Percentiles rank a stretch among this genome's conserved stretches.
Conservation (phyloP, 192 early-diverging fungal species). For the Linnemannia hyalina region DNA sequence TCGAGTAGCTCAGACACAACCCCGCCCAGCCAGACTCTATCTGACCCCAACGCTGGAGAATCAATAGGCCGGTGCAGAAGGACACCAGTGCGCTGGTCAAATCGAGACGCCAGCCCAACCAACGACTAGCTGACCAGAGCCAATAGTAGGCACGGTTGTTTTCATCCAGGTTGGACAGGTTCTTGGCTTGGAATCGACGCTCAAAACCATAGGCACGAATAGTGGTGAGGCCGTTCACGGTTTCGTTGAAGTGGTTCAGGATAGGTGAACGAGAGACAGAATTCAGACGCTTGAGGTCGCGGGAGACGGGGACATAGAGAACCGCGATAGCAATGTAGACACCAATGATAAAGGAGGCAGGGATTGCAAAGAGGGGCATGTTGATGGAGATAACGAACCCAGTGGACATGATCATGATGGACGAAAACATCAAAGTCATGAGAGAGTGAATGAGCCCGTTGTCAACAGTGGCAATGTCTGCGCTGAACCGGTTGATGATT, state of each 20-base stretch:
- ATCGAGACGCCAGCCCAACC: constrained; percentile 89
- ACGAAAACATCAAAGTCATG: constrained; percentile 61
- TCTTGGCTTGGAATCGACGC: constrained; percentile 72
- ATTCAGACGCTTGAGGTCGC: constrained; percentile 93
- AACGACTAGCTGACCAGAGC: constrained; percentile 88
- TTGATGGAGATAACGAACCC: constrained; percentile 71
- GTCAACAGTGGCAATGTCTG: constrained; percentile 88
- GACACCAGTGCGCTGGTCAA: constrained; percentile 79
- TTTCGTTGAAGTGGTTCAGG: constrained; percentile 86
- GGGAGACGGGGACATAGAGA: constrained; percentile 80
- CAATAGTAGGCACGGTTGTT: constrained; percentile 90
- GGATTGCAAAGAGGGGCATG: constrained; percentile 78
- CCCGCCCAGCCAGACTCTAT: constrained; percentile 91
- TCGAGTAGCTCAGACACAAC: constrained; percentile 85
- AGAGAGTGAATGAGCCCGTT: constrained; percentile 64
- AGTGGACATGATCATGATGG: constrained; percentile 69
- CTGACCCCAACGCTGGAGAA: constrained; percentile 59
- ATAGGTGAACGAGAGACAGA: constrained; percentile 80
- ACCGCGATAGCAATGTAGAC: constrained; percentile 72
- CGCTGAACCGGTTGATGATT: constrained; percentile 87
- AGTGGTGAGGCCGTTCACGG: constrained; percentile 80
- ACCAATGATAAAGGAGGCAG: constrained; percentile 66
- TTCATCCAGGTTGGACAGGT: constrained; percentile 71
- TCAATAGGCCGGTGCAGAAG: constrained; percentile 76
- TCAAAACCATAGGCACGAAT: constrained; percentile 89